Base-by-base conservation (phyloP, 768 basidiomycete genomes). In the Termitomyces sp. region DNA sequence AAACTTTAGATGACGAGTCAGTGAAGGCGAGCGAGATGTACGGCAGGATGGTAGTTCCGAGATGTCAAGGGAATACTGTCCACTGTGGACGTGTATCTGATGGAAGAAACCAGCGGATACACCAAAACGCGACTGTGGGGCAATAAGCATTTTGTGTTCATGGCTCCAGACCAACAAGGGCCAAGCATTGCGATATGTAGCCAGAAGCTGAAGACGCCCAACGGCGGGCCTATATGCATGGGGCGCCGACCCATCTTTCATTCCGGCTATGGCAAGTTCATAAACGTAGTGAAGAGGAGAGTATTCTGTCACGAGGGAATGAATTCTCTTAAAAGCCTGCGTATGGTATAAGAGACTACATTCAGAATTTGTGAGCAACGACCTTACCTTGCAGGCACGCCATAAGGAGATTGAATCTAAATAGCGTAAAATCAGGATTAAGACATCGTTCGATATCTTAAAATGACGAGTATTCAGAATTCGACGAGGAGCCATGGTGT, bases 361-460 rank as follows among this genome's bases (percentile, higher is more conserved):
- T 44, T 37, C 28, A 9, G 28, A 31, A 37, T 47, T 16, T 6
- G 13, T 45, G 31, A 57, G 50, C 26, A 37, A 47, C 20, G 44
- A 54, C 60, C 69, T 60, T 64, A 74, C 81, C 74, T 77, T 77
- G 70, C 77, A 77, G 39, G 77, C 75, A 48, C 72, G 69, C 69
- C 75, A 78, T 52, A 83, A 65, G 24, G 80, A 73, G 16, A 70
- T 65, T n/a, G 81, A 79, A 61, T 81, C 78, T 47, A 82, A 67
- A 59, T 77, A 73, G 63, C 77, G 74, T 59, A 83, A 67, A 64
- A 82, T 79, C 22, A 73, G 60, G 55, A 81, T 73, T 54, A 83
- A 70, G 65, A 81, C 73, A 69, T 83, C 81, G 68, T 80, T 75
- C 39, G 81, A 76, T 58, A 83, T 69, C 62, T 70, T 80, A 76